Evolutionary conservation across 805 yeast genomes (phyloP).

Genomic region (Starmerella stellata): DNA sequence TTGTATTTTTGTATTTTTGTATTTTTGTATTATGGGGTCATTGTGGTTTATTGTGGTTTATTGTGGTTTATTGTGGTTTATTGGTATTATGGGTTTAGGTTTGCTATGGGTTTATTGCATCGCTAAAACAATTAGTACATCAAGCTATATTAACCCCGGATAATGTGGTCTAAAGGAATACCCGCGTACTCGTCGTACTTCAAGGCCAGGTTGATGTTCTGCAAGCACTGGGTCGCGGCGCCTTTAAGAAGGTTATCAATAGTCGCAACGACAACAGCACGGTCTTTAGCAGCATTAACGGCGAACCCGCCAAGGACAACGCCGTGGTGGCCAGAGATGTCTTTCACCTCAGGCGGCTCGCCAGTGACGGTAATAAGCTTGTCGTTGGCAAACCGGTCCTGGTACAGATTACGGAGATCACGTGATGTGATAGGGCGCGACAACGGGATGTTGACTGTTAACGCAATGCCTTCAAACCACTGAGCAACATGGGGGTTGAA

Average conservation of each 20-base stretch:
- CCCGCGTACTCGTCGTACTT: constrained; percentile 91
- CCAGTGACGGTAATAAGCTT: constrained; percentile 69
- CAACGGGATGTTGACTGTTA: constrained; percentile 80
- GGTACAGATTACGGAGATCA: constrained; percentile 69
- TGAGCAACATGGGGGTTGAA: constrained; percentile 96
- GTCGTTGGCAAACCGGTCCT: constrained; percentile 75
- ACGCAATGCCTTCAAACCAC: constrained; percentile 97
- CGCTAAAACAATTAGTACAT: not conserved
- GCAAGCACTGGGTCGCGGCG: constrained; percentile 96
- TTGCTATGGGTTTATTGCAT: too few species aligned
- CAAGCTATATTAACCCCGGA: constrained; percentile 16
- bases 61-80: not conserved
- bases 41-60: not conserved
- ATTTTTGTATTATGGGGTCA: not conserved
- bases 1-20: not conserved
- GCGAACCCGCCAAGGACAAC: constrained; percentile 92
- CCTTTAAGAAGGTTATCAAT: constrained; percentile 93
- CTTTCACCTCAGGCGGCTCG: constrained; percentile 83
- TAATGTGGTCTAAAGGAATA: constrained; percentile 39
- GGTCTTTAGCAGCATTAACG: constrained; percentile 67
- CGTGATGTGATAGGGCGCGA: constrained; percentile 46
- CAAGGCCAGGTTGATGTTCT: constrained; percentile 77
- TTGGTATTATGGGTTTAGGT: not conserved
- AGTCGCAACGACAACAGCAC: constrained; percentile 88
- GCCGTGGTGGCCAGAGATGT: constrained; percentile 85